phyloP scores from a whole-genome alignment of 2,329 filamentous ascomycete species.

The Calonectria pauciramosa region DNA sequence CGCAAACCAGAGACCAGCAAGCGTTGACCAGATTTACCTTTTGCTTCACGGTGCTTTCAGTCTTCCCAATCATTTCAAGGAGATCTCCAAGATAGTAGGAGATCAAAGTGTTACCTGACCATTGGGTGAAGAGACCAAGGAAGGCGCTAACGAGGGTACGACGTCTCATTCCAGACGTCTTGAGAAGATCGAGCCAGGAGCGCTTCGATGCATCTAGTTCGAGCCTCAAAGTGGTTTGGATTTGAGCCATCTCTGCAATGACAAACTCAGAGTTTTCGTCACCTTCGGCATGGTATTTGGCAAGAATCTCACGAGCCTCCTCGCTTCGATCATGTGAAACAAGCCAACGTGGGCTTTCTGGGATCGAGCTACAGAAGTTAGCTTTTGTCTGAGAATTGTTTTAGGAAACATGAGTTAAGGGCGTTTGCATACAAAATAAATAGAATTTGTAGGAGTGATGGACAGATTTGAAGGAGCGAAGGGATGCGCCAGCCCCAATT shows the following conservation, averaged over 20 bases:
- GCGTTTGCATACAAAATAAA: conserved; percentile 39
- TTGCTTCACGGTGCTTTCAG: not conserved
- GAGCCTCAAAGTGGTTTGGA: conserved; percentile 64
- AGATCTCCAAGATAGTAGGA: conserved; percentile 40
- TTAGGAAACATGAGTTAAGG: not conserved
- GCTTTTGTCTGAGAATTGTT: not conserved
- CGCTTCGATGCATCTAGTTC: conserved; percentile 65
- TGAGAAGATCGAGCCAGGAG: conserved; percentile 66
- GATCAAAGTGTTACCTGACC: conserved; percentile 62
- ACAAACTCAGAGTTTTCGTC: conserved; percentile 57
- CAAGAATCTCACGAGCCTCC: conserved; percentile 49
- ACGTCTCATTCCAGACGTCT: conserved; percentile 63
- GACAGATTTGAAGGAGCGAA: conserved; percentile 56
- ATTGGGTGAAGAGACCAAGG: conserved; percentile 67
- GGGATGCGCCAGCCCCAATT: conserved; percentile 56
- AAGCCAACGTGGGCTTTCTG: conserved; percentile 53
- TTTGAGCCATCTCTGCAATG: not conserved
- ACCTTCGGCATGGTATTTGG: conserved; percentile 66
- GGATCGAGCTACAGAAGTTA: conserved; percentile 34
- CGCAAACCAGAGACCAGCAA: not conserved
- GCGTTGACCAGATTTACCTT: conserved; percentile 6
- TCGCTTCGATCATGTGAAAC: conserved; percentile 48
- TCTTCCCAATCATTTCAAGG: conserved; percentile 36
- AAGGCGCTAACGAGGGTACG: conserved; percentile 63
- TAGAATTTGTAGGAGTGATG: not conserved